These are phyloP conservation scores for Exophiala oligosperma DNA, from an alignment of 2,329 filamentous ascomycete genomes.

Conservation along the genomic window DNA sequence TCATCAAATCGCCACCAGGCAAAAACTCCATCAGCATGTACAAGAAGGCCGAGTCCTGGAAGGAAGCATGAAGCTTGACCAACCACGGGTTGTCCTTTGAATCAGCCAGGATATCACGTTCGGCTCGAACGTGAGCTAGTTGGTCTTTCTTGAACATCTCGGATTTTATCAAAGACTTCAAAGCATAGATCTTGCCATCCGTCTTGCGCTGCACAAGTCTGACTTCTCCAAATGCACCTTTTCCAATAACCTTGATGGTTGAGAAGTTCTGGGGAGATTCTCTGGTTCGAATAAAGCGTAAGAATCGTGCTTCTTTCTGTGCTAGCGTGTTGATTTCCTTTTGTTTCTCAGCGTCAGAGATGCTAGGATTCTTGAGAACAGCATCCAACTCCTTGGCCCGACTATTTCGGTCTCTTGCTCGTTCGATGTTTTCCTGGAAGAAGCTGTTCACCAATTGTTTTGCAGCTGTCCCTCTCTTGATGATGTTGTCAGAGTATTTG, in stretches of 20 bases:
- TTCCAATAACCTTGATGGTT: constrained; percentile 97
- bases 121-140: constrained; percentile 92
- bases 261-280: constrained; percentile 93
- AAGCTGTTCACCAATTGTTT: constrained; percentile 71
- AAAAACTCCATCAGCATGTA: constrained; percentile 99
- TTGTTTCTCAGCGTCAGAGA: constrained; percentile 74
- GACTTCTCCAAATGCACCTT: constrained; percentile 97
- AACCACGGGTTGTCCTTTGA: constrained; percentile 98
- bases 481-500: constrained; percentile 82
- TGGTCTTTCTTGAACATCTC: constrained; percentile 99
- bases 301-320: constrained; percentile 85
- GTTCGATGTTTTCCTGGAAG: constrained; percentile 98
- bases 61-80: constrained; percentile 96
- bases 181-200: constrained; percentile 94
- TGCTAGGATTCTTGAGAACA: constrained; percentile 73
- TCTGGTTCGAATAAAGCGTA: constrained; percentile 90
- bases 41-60: constrained; percentile 92
- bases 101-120: constrained; percentile 95
- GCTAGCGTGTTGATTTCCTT: constrained; percentile 82
- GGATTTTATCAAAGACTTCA: constrained; percentile 97
- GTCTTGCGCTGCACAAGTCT: constrained; percentile 95
- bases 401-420: constrained; percentile 90
- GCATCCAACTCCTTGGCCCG: constrained; percentile 92
- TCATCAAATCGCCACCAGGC: constrained; percentile 97
- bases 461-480: constrained; percentile 68